phyloP scores from a whole-genome alignment of 371 early-diverging fungal genomes.

The Lichtheimia corymbifera region DNA sequence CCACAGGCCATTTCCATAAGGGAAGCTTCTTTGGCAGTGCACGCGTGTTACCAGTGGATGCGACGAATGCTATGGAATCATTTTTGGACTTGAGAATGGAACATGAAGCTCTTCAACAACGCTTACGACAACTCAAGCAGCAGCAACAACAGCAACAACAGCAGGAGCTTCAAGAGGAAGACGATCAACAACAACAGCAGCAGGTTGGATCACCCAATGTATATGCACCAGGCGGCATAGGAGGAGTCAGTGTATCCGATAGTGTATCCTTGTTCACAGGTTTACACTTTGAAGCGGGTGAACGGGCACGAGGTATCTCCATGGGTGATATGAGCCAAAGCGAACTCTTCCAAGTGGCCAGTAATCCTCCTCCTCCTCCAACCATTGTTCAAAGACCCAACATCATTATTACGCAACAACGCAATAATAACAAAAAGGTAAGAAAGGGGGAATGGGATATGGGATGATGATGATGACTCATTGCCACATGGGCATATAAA shows the following conservation, averaged over 20 bases:
- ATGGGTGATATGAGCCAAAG: slow-evolving; percentile 25
- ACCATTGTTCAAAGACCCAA: slow-evolving; percentile 12
- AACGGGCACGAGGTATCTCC: slow-evolving; percentile 38
- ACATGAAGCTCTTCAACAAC: slow-evolving; percentile 43
- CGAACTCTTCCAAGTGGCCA: slow-evolving; percentile 20
- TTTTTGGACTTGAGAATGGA: slow-evolving; percentile 60
- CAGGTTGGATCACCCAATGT: slow-evolving; percentile 16
- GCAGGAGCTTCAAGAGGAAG: slow-evolving; percentile 1
- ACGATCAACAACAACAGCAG: neutral
- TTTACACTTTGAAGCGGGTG: slow-evolving; percentile 34
- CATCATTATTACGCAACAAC: neutral
- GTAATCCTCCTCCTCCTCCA: slow-evolving; percentile 7
- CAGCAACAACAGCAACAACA: neutral
- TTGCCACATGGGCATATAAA: neutral
- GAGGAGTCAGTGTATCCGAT: slow-evolving; percentile 24
- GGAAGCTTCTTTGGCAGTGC: slow-evolving; percentile 53
- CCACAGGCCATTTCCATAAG: slow-evolving; percentile 43
- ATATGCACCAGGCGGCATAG: slow-evolving; percentile 32
- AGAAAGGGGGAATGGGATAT: neutral
- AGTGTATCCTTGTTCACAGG: slow-evolving; percentile 36
- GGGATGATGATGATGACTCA: neutral
- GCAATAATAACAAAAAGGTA: slow-evolving; percentile 23
- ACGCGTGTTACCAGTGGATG: slow-evolving; percentile 49
- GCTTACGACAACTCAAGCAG: slow-evolving; percentile 7
- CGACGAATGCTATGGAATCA: slow-evolving; percentile 50